A percentile compares a stretch with the other conserved stretches of the same genome.
These are phyloP conservation scores for Chalciporus sp. DNA, from an alignment of 1,284 basidiomycete species.

Conservation along the genomic window DNA sequence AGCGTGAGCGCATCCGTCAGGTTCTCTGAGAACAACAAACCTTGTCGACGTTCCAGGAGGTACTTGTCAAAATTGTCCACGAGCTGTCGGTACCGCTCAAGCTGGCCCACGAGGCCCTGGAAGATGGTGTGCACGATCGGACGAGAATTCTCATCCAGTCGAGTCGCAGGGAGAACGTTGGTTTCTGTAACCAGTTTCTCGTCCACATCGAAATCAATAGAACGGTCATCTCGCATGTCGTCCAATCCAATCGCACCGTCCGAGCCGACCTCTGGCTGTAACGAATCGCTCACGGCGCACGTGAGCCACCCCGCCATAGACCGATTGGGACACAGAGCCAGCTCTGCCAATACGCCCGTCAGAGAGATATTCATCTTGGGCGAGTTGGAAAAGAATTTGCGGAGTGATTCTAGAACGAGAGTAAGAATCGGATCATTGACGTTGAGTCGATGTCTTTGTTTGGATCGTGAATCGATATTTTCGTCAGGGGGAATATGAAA, in stretches of 20 bases:
- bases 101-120: constrained; percentile 74
- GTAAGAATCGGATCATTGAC: constrained; percentile 79
- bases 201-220: constrained; percentile 73
- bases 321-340: constrained; percentile 83
- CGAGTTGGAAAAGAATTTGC: constrained; percentile 82
- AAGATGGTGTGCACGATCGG: constrained; percentile 82
- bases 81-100: constrained; percentile 75
- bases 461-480: constrained; percentile 43
- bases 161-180: constrained; percentile 61
- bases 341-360: constrained; percentile 77
- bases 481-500: constrained; percentile 47
- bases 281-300: constrained; percentile 50
- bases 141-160: constrained; percentile 67
- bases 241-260: constrained; percentile 19
- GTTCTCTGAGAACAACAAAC: constrained; percentile 91
- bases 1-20: constrained; percentile 86
- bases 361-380: constrained; percentile 89
- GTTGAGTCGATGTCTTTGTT: constrained; percentile 72
- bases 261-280: constrained; percentile 22
- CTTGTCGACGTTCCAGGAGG: constrained; percentile 84
- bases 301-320: constrained; percentile 90
- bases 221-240: constrained; percentile 69
- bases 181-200: constrained; percentile 63
- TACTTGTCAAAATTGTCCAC: constrained; percentile 85
- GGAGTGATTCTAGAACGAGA: constrained; percentile 68